Evolutionary conservation across 495 filamentous ascomycete species (phyloP).

Genomic region (Hyaloscypha bicolor): DNA sequence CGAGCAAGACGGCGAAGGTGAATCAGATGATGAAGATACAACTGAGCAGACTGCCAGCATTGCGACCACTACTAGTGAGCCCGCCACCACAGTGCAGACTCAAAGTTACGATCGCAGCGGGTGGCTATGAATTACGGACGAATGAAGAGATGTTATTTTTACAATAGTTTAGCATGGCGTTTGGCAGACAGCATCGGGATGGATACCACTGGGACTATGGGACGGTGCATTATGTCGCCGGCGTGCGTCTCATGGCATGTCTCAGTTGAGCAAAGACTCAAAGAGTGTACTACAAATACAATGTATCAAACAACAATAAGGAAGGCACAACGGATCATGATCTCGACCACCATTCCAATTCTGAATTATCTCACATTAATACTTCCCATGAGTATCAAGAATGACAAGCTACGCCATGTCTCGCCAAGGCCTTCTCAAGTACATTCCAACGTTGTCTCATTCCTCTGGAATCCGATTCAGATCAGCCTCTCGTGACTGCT

Average conservation of each 20-base stretch:
- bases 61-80: not conserved
- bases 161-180: constrained; percentile 22
- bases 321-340: not conserved
- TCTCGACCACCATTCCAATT: not conserved
- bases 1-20: constrained; percentile 41
- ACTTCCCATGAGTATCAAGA: not conserved
- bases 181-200: constrained; percentile 1
- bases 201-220: constrained; percentile 6
- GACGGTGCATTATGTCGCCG: constrained; percentile 11
- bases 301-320: constrained; percentile 7
- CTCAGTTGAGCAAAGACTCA: not conserved
- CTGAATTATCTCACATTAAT: not conserved
- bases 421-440: not conserved
- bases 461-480: not conserved
- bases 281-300: constrained; percentile 2
- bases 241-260: constrained; percentile 15
- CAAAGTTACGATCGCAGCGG: constrained; percentile 14
- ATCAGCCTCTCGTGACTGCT: not conserved
- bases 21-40: constrained; percentile 39
- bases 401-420: not conserved
- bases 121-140: constrained; percentile 19
- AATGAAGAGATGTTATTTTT: not conserved
- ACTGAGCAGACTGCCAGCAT: not conserved
- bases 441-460: not conserved
- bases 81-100: not conserved